phyloP scores from a whole-genome alignment of 352 stramenopile genomes.

The Thalassiosira delicatula region DNA sequence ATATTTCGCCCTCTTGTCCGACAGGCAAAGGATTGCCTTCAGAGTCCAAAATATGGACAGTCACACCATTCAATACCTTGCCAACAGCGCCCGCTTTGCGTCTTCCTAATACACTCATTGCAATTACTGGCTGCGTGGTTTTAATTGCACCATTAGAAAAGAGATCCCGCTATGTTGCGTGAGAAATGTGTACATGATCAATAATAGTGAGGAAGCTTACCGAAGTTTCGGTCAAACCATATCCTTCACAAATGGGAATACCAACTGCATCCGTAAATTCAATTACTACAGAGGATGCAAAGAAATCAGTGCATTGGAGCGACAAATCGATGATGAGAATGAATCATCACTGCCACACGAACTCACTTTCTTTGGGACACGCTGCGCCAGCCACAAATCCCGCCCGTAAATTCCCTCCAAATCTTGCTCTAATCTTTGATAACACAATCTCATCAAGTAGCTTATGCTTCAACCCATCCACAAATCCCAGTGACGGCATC shows the following conservation, averaged over 20 bases:
- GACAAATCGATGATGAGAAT: too few relatives aligned
- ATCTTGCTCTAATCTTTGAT: constrained; percentile 72
- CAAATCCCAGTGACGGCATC: constrained; percentile 50
- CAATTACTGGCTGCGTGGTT: too few relatives aligned
- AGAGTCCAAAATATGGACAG: constrained; percentile 68
- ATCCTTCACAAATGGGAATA: constrained; percentile 76
- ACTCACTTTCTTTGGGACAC: constrained; percentile 72
- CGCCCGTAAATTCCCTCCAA: constrained; percentile 75
- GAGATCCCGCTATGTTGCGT: too few relatives aligned
- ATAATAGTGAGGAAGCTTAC: too few relatives aligned
- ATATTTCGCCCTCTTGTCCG: constrained; percentile 84
- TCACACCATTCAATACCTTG: constrained; percentile 68
- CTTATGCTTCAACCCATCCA: constrained; percentile 65
- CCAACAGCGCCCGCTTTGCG: constrained; percentile 72
- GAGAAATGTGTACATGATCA: too few relatives aligned
- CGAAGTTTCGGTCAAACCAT: constrained; percentile 74
- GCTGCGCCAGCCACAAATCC: constrained; percentile 81
- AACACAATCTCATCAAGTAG: constrained; percentile 72
- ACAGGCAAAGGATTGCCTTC: constrained; percentile 50
- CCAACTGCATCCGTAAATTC: constrained; percentile 82
- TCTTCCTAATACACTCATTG: constrained; percentile 50
- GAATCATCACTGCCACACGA: too few relatives aligned
- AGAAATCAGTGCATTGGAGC: too few relatives aligned
- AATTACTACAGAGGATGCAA: too few relatives aligned
- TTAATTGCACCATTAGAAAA: too few relatives aligned